phyloP scores from a whole-genome alignment of 2,329 filamentous ascomycete genomes.

The Talaromyces piceae region DNA sequence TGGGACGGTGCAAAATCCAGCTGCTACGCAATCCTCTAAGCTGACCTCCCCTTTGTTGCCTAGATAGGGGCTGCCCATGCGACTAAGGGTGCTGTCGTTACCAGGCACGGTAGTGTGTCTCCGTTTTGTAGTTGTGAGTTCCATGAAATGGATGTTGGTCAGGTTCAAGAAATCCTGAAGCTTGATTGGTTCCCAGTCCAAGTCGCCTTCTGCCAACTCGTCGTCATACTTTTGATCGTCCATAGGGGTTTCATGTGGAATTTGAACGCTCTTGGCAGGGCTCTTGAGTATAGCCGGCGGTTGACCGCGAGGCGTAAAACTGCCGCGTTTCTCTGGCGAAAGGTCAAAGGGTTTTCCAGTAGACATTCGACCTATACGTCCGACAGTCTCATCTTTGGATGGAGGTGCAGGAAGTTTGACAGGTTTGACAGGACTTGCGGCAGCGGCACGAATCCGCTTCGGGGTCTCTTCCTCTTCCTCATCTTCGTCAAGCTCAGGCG shows the following conservation, averaged over 20 bases:
- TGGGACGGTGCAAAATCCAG: conserved; percentile 82
- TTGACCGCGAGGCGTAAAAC: conserved; percentile 46
- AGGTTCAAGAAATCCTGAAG: conserved; percentile 89
- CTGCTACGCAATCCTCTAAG: conserved; percentile 74
- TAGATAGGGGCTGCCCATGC: conserved; percentile 15
- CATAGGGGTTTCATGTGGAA: conserved; percentile 23
- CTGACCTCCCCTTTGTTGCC: conserved; percentile 21
- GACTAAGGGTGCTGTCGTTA: conserved; percentile 22
- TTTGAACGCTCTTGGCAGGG: conserved; percentile 29
- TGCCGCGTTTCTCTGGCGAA: conserved; percentile 28
- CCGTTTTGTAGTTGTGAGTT: conserved; percentile 91
- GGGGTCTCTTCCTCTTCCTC: conserved; percentile 48
- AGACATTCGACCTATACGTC: conserved; percentile 47
- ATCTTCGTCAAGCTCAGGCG: conserved; percentile 61
- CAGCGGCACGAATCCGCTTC: conserved; percentile 64
- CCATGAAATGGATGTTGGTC: conserved; percentile 97
- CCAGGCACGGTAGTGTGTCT: conserved; percentile 70
- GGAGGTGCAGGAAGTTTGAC: conserved; percentile 63
- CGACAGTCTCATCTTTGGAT: conserved; percentile 59
- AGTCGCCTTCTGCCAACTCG: conserved; percentile 40
- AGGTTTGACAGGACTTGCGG: conserved; percentile 70
- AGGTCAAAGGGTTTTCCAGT: conserved; percentile 31
- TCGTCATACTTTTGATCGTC: conserved; percentile 37
- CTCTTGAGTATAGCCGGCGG: conserved; percentile 22
- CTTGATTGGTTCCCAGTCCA: conserved; percentile 58